These are phyloP conservation scores for Penicillium herquei DNA, from an alignment of 495 filamentous ascomycete genomes.

Conservation along the genomic window DNA sequence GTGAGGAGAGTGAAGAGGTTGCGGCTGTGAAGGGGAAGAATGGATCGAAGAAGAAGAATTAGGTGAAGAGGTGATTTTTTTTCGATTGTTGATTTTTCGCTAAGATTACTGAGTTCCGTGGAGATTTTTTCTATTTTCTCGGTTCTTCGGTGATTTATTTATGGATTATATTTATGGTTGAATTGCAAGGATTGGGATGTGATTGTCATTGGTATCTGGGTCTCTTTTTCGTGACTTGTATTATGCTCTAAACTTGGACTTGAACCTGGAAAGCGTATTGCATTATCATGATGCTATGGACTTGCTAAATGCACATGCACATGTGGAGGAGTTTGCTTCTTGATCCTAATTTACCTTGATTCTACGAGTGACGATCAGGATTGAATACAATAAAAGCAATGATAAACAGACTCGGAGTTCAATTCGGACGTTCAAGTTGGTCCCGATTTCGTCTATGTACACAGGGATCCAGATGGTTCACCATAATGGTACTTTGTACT, in stretches of 20 bases:
- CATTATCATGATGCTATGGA: neutral
- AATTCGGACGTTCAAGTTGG: neutral
- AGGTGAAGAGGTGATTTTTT: neutral
- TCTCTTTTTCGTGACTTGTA: neutral
- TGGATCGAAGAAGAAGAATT: constrained; percentile 25
- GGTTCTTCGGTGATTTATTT: neutral
- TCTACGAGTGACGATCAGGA: too few species aligned
- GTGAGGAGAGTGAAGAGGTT: constrained; percentile 29
- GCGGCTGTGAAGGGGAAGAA: constrained; percentile 15
- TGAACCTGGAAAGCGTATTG: neutral
- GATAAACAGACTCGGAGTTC: neutral
- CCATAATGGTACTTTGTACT: constrained; percentile 9
- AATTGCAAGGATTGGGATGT: too few species aligned
- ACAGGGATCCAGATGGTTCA: constrained; percentile 9
- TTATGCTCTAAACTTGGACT: neutral
- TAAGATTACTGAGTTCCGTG: neutral
- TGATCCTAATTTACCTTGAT: neutral
- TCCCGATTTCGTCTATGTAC: constrained; percentile 21
- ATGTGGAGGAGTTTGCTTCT: neutral
- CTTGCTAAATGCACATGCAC: too few species aligned
- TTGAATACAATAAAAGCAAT: too few species aligned
- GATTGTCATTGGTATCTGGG: neutral
- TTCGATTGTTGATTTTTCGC: neutral
- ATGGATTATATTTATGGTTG: neutral
- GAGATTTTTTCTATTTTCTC: too few species aligned